Base-by-base conservation (phyloP, 805 yeast species). In the Starmera amethionina region DNA sequence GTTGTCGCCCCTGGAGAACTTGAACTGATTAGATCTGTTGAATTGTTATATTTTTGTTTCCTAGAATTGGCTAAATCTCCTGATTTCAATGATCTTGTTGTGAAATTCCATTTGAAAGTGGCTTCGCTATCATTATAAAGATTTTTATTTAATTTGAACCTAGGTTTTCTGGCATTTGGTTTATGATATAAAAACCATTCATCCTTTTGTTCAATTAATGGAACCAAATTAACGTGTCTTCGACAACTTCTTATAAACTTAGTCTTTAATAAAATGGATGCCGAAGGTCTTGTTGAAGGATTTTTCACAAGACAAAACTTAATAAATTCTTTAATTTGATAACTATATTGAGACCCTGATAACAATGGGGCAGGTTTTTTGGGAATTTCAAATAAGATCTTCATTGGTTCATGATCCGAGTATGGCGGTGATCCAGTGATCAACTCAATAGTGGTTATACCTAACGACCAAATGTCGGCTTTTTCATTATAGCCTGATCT, bases 381-480 rank as follows among this genome's bases (percentile, higher is more conserved):
- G 12, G 89, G 90, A 35, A 87, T 84, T 37, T 73, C 72, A 50
- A 79, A 72, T 49, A 90, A 65, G 0, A 84, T 86, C 47, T 81
- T 78, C 77, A 82, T 72, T 12, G 96, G 95, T 40, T 81, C 84
- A 40, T 73, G 67, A 22, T 79, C 75, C 1, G 85, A 62, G 40
- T 77, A 66, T 0, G 98, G 98, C 0, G 96, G 95, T 9, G 68
- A 61, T 1, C 97, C 97, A 4, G 79, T 77, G 2, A 83, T 70
- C 37, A 93, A 64, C 60, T 93, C 98, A 51, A 85, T 82, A 1
- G 85, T 77, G 0, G 97, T 89, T 39, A 93, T 90, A 0, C 98
- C 98, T 18, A 88, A 65, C 0, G 96, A 87, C 98, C 98, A 93
- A 40, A 93, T 84, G 56, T 93, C 98, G 1, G 88, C 95, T 52